Percentiles rank a stretch among this genome's conserved stretches.
phyloP scores from a whole-genome alignment of 192 early-diverging fungal genomes.

The Spizellomyces punctatus region DNA sequence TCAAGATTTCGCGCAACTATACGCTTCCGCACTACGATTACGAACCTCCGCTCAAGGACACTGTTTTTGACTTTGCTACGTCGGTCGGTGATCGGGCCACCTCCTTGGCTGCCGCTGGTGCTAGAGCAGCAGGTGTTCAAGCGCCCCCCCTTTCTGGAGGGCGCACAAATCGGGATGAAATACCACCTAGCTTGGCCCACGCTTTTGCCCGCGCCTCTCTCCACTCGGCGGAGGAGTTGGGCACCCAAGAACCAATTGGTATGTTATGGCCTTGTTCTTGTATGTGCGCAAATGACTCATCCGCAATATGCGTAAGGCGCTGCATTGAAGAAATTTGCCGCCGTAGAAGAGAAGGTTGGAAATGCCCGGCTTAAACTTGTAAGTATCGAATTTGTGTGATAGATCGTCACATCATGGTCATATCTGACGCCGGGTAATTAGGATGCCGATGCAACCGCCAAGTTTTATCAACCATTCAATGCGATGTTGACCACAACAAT shows the following conservation, averaged over 20 bases:
- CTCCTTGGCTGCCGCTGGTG: constrained; percentile 45
- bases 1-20: constrained; percentile 77
- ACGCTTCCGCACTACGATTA: constrained; percentile 77
- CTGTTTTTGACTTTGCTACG: constrained; percentile 71
- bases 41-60: constrained; percentile 69
- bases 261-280: neutral
- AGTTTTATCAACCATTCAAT: constrained; percentile 78
- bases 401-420: neutral
- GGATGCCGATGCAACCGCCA: constrained; percentile 71
- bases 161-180: constrained; percentile 31
- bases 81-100: constrained; percentile 68
- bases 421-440: constrained; percentile 5
- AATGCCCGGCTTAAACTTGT: constrained; percentile 65
- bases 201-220: constrained; percentile 73
- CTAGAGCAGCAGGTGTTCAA: constrained; percentile 48
- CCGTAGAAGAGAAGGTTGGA: constrained; percentile 85
- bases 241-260: constrained; percentile 81
- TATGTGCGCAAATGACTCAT: neutral
- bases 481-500: constrained; percentile 74
- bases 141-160: neutral
- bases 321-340: constrained; percentile 83
- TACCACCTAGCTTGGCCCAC: constrained; percentile 60
- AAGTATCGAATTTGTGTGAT: neutral
- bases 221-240: constrained; percentile 67
- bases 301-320: constrained; percentile 46